A percentile compares a stretch with the other conserved stretches of the same genome.
phyloP scores from a whole-genome alignment of 2,329 filamentous ascomycete genomes.

The Pyrenophora graminea region DNA sequence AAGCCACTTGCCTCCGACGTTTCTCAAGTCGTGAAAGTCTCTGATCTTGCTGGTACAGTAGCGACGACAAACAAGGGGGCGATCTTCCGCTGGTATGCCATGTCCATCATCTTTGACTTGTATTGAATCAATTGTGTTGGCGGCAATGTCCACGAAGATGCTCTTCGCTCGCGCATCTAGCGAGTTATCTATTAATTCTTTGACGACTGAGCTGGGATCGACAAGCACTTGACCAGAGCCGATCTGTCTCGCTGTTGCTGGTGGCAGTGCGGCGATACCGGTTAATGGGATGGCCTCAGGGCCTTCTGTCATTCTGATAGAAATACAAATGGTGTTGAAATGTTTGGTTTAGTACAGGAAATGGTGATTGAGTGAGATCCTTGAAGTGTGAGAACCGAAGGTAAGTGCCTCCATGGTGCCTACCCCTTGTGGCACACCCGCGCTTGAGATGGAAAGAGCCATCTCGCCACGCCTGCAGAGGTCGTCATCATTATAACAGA shows the following conservation, averaged over 20 bases:
- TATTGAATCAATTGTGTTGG: constrained; percentile 70
- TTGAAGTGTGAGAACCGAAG: background rate
- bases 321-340: background rate
- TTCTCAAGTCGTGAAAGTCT: constrained; percentile 64
- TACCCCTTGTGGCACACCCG: constrained; percentile 17
- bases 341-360: background rate
- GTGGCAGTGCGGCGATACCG: constrained; percentile 49
- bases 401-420: constrained; percentile 22
- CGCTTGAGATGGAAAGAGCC: constrained; percentile 16
- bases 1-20: constrained; percentile 62
- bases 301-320: constrained; percentile 17
- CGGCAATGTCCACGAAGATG: constrained; percentile 66
- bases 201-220: constrained; percentile 66
- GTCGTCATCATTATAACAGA: constrained; percentile 3
- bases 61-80: constrained; percentile 64
- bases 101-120: constrained; percentile 70
- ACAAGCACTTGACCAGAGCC: constrained; percentile 65
- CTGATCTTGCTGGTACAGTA: constrained; percentile 75
- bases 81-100: constrained; percentile 68
- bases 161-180: constrained; percentile 71
- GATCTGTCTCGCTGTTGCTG: constrained; percentile 57
- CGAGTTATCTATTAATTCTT: constrained; percentile 78
- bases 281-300: constrained; percentile 8
- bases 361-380: background rate
- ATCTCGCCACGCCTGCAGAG: constrained; percentile 8